phyloP scores from a whole-genome alignment of 345 rosid species.

The Angophora floribunda region DNA sequence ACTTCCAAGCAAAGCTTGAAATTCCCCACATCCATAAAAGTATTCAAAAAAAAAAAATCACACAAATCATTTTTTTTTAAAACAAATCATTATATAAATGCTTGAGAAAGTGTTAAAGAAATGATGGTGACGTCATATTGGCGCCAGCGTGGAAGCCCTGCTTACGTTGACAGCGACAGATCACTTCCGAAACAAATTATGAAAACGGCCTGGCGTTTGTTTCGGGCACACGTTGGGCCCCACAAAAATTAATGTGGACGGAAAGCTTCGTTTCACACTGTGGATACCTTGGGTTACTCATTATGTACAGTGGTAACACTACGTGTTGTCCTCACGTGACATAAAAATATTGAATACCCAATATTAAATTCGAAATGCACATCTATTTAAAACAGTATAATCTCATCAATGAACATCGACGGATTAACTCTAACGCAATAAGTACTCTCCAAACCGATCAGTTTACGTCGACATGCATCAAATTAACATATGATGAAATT shows the following conservation, averaged over 20 bases:
- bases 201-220: neutral
- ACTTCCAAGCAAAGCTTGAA: neutral
- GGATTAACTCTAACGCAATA: neutral
- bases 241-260: neutral
- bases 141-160: neutral
- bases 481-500: neutral
- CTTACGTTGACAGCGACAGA: neutral
- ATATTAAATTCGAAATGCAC: neutral
- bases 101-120: neutral
- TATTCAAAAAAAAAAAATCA: neutral
- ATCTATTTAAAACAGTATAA: neutral
- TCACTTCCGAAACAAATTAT: neutral
- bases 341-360: neutral
- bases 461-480: neutral
- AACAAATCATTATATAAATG: neutral
- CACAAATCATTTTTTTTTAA: neutral
- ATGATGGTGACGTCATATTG: neutral
- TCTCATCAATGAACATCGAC: neutral
- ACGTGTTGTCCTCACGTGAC: neutral
- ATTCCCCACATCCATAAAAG: neutral
- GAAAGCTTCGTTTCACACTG: neutral
- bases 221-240: neutral
- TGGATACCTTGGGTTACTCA: neutral
- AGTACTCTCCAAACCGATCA: neutral
- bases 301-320: neutral